These are phyloP conservation scores for Talaromyces sp. DNA, from an alignment of 2,329 filamentous ascomycete genomes.

Conservation along the genomic window DNA sequence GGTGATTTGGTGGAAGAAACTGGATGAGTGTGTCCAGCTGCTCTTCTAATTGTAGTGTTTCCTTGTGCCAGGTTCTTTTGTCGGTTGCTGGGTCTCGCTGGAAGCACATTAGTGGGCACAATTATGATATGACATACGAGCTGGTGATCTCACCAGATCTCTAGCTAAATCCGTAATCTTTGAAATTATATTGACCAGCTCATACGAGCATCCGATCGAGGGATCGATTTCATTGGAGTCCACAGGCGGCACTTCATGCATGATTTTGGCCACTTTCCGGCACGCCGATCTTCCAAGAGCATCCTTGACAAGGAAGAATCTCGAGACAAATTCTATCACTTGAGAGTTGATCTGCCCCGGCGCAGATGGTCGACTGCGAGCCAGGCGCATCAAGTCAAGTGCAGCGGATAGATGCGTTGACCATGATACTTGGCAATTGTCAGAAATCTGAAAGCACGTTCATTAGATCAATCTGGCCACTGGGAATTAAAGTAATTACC, in stretches of 20 bases:
- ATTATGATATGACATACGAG: neutral
- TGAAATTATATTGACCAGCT: constrained; percentile 19
- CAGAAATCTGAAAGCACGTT: constrained; percentile 14
- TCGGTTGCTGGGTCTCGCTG: constrained; percentile 1
- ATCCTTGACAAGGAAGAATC: constrained; percentile 20
- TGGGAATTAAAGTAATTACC: neutral
- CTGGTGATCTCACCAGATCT: constrained; percentile 15
- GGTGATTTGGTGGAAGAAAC: constrained; percentile 9
- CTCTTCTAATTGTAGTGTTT: constrained; percentile 10
- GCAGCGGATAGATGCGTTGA: constrained; percentile 19
- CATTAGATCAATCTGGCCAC: neutral
- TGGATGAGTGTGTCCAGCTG: constrained; percentile 17
- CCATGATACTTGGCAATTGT: constrained; percentile 20
- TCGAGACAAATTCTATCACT: constrained; percentile 17
- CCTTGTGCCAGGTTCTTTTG: neutral
- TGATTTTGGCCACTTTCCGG: constrained; percentile 19
- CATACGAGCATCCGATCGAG: constrained; percentile 20
- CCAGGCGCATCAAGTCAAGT: constrained; percentile 18
- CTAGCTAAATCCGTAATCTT: constrained; percentile 17
- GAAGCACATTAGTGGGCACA: neutral
- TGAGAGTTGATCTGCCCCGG: constrained; percentile 4
- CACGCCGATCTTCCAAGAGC: constrained; percentile 20
- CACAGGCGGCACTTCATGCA: constrained; percentile 15
- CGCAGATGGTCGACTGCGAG: neutral
- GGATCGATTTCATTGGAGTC: constrained; percentile 19